Evolutionary conservation across 768 basidiomycete species (phyloP).

Genomic region (Mycena galericulata): DNA sequence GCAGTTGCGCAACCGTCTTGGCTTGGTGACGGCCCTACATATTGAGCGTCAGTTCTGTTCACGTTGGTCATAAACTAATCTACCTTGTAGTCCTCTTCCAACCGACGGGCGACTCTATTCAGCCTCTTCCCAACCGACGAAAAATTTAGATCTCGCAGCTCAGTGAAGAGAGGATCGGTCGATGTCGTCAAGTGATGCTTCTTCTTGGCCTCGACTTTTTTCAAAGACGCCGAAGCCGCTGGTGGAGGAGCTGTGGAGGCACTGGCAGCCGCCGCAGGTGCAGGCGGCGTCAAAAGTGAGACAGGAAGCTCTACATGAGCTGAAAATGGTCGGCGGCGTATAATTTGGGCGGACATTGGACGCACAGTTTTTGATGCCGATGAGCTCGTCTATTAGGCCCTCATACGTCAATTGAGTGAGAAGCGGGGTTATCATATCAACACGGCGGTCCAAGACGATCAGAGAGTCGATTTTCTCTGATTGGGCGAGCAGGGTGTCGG

Average conservation of each 20-base stretch:
- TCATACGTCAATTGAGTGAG: constrained; percentile 97
- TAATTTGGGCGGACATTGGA: constrained; percentile 17
- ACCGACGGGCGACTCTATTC: constrained; percentile 81
- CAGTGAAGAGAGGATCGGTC: constrained; percentile 84
- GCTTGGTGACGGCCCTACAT: constrained; percentile 86
- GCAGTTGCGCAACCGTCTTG: constrained; percentile 90
- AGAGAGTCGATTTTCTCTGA: constrained; percentile 84
- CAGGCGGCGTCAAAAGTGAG: constrained; percentile 72
- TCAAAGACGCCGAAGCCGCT: constrained; percentile 61
- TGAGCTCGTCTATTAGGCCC: constrained; percentile 92
- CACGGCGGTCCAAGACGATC: constrained; percentile 89
- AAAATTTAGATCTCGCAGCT: constrained; percentile 93
- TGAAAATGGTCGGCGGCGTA: constrained; percentile 43
- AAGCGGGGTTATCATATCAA: constrained; percentile 96
- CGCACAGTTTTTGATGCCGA: constrained; percentile 91
- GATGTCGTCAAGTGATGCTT: constrained; percentile 86
- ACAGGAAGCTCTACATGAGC: constrained; percentile 86
- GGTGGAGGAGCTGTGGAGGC: constrained; percentile 55
- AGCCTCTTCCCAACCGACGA: constrained; percentile 86
- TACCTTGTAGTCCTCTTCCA: constrained; percentile 95
- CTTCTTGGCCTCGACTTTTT: constrained; percentile 82
- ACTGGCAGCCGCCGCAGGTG: constrained; percentile 54
- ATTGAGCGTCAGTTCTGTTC: constrained; percentile 14
- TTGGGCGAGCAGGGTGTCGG: constrained; percentile 56
- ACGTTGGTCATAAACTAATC: constrained; percentile 20